These are phyloP conservation scores for Candida labiduridarum DNA, from an alignment of 1,139 yeast genomes.

Conservation along the genomic window DNA sequence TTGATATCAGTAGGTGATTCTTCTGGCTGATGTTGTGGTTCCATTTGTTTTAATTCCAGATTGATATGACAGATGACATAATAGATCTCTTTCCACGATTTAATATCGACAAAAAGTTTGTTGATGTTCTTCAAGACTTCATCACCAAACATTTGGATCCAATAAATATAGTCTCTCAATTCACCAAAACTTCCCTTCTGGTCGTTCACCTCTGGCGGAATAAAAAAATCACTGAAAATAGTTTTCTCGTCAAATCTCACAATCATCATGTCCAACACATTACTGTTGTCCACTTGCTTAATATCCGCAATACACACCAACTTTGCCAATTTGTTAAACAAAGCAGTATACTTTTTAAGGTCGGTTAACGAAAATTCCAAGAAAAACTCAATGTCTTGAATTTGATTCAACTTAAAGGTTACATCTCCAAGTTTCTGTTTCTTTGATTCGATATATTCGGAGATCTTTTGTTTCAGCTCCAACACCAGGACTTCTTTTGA, in stretches of 20 bases:
- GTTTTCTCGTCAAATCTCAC: slow-evolving; percentile 16
- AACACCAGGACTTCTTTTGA: slow-evolving; percentile 31
- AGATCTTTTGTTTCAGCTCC: slow-evolving; percentile 33
- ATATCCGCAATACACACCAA: slow-evolving; percentile 43
- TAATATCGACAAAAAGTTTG: slow-evolving; percentile 38
- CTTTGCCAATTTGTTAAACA: slow-evolving; percentile 44
- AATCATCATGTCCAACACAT: slow-evolving; percentile 23
- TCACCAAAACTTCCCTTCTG: slow-evolving; percentile 19
- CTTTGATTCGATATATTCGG: slow-evolving; percentile 19
- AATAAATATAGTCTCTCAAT: slow-evolving; percentile 23
- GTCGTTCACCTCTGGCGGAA: slow-evolving; percentile 14
- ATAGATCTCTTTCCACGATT: slow-evolving; percentile 55
- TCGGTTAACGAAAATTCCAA: slow-evolving; percentile 56
- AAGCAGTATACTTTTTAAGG: slow-evolving; percentile 33
- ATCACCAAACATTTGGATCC: slow-evolving; percentile 29
- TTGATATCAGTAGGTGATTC: neutral
- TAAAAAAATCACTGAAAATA: slow-evolving; percentile 10
- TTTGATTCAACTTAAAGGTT: slow-evolving; percentile 26
- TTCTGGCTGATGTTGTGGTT: slow-evolving; percentile 3
- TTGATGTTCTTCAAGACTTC: slow-evolving; percentile 46
- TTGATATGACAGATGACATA: slow-evolving; percentile 30
- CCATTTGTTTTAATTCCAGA: slow-evolving; percentile 28
- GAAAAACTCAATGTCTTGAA: slow-evolving; percentile 58
- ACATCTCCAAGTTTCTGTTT: slow-evolving; percentile 25
- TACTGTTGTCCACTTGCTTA: slow-evolving; percentile 46